phyloP scores from a whole-genome alignment of 2,329 filamentous ascomycete genomes.

The Allantophomopsis lycopodina region DNA sequence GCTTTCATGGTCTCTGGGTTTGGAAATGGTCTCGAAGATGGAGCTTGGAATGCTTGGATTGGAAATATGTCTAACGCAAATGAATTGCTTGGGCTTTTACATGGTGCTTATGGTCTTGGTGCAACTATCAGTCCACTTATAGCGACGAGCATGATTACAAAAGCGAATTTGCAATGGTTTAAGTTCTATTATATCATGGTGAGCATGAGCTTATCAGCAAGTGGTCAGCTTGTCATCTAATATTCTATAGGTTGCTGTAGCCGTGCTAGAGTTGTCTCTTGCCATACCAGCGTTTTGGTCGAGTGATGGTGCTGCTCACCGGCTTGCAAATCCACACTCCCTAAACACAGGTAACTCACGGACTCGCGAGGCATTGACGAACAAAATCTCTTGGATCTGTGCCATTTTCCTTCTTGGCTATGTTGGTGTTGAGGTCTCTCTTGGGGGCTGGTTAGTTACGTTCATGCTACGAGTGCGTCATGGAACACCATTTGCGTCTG shows the following conservation, averaged over 20 bases:
- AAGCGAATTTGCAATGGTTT: conserved; percentile 50
- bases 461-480: conserved; percentile 75
- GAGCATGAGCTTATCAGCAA: conserved; percentile 10
- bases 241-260: conserved; percentile 30
- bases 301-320: conserved; percentile 43
- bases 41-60: conserved; percentile 43
- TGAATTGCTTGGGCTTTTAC: conserved; percentile 59
- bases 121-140: conserved; percentile 57
- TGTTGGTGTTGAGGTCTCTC: conserved; percentile 62
- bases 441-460: conserved; percentile 71
- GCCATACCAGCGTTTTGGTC: conserved; percentile 46
- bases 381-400: conserved; percentile 55
- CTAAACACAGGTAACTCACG: conserved; percentile 7
- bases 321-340: conserved; percentile 34
- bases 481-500: conserved; percentile 55
- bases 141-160: conserved; percentile 60
- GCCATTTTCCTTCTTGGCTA: conserved; percentile 66
- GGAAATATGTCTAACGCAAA: conserved; percentile 58
- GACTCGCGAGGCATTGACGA: conserved; percentile 21
- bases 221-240: not conserved
- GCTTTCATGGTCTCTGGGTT: conserved; percentile 54
- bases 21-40: conserved; percentile 56
- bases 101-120: conserved; percentile 59
- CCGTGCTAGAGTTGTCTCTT: conserved; percentile 38
- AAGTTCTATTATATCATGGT: conserved; percentile 68